Percentiles rank a stretch among this genome's conserved stretches.
These are phyloP conservation scores for Dendrobium catenatum DNA, from an alignment of 106 monocot genomes.

Conservation along the genomic window DNA sequence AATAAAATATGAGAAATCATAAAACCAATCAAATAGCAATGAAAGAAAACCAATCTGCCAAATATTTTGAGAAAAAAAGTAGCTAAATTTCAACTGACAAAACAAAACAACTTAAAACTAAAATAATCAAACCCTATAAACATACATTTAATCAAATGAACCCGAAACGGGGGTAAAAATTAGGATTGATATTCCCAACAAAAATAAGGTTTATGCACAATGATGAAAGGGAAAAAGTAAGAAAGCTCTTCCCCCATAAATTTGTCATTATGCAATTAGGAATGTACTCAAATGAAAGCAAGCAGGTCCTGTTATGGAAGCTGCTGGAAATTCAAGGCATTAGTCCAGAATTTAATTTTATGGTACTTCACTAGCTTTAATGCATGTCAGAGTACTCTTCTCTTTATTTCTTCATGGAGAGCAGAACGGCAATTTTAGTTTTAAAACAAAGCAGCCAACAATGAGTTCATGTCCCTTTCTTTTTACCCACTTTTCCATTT, in stretches of 20 bases:
- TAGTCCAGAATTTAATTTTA: not conserved
- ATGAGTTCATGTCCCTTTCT: not conserved
- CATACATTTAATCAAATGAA: too few species aligned
- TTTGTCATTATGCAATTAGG: not conserved
- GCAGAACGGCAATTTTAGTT: not conserved
- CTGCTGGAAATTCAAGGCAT: not conserved
- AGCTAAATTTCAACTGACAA: too few species aligned
- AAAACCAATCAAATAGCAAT: too few species aligned
- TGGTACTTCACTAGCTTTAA: conserved; percentile 1
- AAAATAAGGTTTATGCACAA: not conserved
- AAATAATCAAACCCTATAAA: too few species aligned
- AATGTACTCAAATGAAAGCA: not conserved
- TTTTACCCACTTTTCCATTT: not conserved
- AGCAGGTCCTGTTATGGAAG: not conserved
- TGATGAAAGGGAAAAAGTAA: not conserved
- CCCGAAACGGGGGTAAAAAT: too few species aligned
- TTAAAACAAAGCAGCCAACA: conserved; percentile 2
- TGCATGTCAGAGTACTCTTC: not conserved
- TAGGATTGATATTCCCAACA: too few species aligned
- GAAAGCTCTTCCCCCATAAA: not conserved
- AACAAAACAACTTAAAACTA: too few species aligned
- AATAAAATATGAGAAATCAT: too few species aligned
- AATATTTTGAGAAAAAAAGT: too few species aligned
- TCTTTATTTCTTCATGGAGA: not conserved
- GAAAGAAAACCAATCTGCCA: too few species aligned